phyloP scores from a whole-genome alignment of 257 asterid genomes.

The Sherardia arvensis region DNA sequence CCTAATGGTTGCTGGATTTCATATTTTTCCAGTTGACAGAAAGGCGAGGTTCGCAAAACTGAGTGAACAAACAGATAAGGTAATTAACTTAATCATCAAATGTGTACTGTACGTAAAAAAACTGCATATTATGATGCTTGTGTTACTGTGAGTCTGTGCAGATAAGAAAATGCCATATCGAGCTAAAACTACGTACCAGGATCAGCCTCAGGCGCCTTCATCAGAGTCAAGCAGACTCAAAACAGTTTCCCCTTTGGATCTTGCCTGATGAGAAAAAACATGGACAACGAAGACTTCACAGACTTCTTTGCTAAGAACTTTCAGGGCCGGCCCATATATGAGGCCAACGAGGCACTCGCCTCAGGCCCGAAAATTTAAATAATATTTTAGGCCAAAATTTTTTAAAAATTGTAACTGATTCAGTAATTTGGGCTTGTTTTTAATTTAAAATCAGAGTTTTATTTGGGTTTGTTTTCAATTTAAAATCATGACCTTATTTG shows the following conservation, averaged over 20 bases:
- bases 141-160: too few species aligned
- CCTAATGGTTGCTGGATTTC: conserved; percentile 83
- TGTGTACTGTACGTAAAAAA: too few species aligned
- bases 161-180: conserved; percentile 78
- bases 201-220: conserved; percentile 35
- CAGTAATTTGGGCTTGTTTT: too few species aligned
- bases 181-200: conserved; percentile 49
- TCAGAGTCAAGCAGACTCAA: conserved; percentile 57
- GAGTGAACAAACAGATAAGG: conserved; percentile 58
- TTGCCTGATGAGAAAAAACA: conserved; percentile 45
- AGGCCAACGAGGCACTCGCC: too few species aligned
- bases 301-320: conserved; percentile 61
- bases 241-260: conserved; percentile 83
- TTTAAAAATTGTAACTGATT: too few species aligned
- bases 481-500: too few species aligned
- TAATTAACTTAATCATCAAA: conserved; percentile 9
- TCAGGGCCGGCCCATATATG: too few species aligned
- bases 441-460: too few species aligned
- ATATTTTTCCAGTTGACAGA: conserved; percentile 70
- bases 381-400: too few species aligned
- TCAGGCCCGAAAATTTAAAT: too few species aligned
- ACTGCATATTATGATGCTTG: too few species aligned
- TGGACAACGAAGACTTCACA: conserved; percentile 68
- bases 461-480: too few species aligned
- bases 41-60: conserved; percentile 50